Percentiles rank a stretch among this genome's conserved stretches.
Conservation (phyloP, 1,284 basidiomycete species). For the Cerrena zonata region DNA sequence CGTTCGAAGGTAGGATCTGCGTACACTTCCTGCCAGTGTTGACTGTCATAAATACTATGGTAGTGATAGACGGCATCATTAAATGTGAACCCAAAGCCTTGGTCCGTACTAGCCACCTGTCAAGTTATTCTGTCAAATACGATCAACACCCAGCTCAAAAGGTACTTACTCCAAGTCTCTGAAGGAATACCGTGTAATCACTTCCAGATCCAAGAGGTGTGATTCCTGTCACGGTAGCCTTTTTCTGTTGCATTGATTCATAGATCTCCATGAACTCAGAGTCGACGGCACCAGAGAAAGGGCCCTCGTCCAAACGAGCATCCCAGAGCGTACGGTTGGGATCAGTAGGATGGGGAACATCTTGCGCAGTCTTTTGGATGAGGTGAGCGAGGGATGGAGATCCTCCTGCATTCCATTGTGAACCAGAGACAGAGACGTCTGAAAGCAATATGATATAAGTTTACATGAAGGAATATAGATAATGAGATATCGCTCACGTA, state of each 20-base stretch:
- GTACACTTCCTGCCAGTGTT: conserved; percentile 66
- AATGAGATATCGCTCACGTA: too few species aligned
- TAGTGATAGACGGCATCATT: conserved; percentile 71
- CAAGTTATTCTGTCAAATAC: too few species aligned
- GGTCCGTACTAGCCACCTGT: conserved; percentile 48
- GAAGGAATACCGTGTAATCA: conserved; percentile 80
- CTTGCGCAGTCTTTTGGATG: conserved; percentile 60
- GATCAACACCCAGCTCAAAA: neutral
- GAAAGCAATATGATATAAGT: conserved; percentile 5
- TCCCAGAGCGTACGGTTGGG: conserved; percentile 59
- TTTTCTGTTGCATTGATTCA: conserved; percentile 21
- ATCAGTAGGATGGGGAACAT: conserved; percentile 62
- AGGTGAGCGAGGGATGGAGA: conserved; percentile 80
- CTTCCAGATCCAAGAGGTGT: conserved; percentile 51
- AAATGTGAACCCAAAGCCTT: conserved; percentile 42
- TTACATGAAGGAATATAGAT: neutral
- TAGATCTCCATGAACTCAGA: conserved; percentile 25
- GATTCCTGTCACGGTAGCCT: conserved; percentile 29
- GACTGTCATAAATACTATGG: conserved; percentile 71
- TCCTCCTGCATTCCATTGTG: conserved; percentile 46
- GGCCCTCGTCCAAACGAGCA: conserved; percentile 51
- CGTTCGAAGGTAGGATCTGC: conserved; percentile 68
- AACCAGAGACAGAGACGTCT: conserved; percentile 69
- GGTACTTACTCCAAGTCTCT: conserved; percentile 44
- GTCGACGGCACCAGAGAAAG: conserved; percentile 37